Base-by-base conservation (phyloP, 129 eudicot species). In the Tagetes patula region DNA sequence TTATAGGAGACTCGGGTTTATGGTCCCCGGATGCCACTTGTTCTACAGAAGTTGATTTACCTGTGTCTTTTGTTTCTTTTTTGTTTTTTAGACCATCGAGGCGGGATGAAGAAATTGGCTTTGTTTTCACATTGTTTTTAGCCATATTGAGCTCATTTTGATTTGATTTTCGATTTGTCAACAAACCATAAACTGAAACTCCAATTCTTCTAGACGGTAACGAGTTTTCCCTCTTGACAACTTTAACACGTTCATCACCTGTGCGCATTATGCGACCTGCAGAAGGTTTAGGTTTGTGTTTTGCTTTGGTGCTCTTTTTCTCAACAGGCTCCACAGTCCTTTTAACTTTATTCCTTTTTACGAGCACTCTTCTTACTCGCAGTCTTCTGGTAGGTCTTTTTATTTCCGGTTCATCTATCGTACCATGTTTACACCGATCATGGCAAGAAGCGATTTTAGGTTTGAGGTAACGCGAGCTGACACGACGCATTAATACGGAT, bases 361-460 rank as follows among this genome's bases (percentile, higher is more conserved):
- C 80, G 34, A 50, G 32, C 36, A 40, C 68, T 77, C 79, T 79
- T 70, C 71, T 77, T 67, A 87, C 75, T 42, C 78, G 59, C 43
- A 62, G 67, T n/a, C 14, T 66, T 69, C 75, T 84, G 61, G 72
- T 79, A 20, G 75, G 69, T 30, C 10, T 69, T 50, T 30, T 59
- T 69, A 79, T 6, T 58, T 78, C 83, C 75, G 47, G 45, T 80
- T 87, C 61, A 70, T 83, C 65, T 83, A 76, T 73, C 59, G 38
- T 71, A 38, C 89, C 87, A 54, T 53, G 80, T 75, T 89, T 89
- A 72, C 98, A 89, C 56, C 80, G 68, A 75, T 87, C 98, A 84
- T 84, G 92, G 64, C 98, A 85, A 70, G 96, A 92, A 53, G 88
- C 91, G 13, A 83, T 77, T 32, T 84, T 61, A 63, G 91, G 88